Conservation (phyloP, 2,329 filamentous ascomycete genomes). For the Claviceps pazoutovae region DNA sequence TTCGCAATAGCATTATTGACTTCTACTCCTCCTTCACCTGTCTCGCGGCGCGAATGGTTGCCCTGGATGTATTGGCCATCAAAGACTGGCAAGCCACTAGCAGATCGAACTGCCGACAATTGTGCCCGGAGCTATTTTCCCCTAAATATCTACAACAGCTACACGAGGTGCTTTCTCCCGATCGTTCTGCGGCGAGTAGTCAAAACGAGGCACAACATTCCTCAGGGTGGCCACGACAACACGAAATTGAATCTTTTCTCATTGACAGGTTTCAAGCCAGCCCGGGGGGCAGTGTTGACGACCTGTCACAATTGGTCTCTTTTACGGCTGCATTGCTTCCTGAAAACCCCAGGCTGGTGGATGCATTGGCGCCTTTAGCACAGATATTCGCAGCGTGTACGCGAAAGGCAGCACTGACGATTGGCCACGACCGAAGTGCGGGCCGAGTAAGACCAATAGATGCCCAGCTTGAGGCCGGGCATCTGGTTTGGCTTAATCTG, state of each 20-base stretch:
- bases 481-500: conserved; percentile 29
- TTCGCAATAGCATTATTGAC: conserved; percentile 17
- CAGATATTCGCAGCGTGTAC: conserved; percentile 21
- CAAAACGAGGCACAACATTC: conserved; percentile 7
- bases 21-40: conserved; percentile 31
- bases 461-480: conserved; percentile 24
- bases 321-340: conserved; percentile 28
- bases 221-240: conserved; percentile 5
- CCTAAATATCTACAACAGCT: conserved; percentile 32
- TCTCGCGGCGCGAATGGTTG: conserved; percentile 37
- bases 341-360: conserved; percentile 32
- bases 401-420: conserved; percentile 15
- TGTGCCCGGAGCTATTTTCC: conserved; percentile 15
- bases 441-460: conserved; percentile 13
- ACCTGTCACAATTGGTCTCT: conserved; percentile 29
- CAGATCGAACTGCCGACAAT: conserved; percentile 5
- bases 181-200: conserved; percentile 6
- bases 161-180: conserved; percentile 13
- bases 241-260: conserved; percentile 19
- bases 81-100: conserved; percentile 7
- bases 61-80: conserved; percentile 26
- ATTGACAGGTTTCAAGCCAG: conserved; percentile 29
- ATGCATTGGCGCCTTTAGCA: conserved; percentile 26
- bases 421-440: conserved; percentile 6
- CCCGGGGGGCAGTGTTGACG: conserved; percentile 27